Evolutionary conservation across 2,329 filamentous ascomycete genomes (phyloP).

Genomic region (Aspergillus sp.): DNA sequence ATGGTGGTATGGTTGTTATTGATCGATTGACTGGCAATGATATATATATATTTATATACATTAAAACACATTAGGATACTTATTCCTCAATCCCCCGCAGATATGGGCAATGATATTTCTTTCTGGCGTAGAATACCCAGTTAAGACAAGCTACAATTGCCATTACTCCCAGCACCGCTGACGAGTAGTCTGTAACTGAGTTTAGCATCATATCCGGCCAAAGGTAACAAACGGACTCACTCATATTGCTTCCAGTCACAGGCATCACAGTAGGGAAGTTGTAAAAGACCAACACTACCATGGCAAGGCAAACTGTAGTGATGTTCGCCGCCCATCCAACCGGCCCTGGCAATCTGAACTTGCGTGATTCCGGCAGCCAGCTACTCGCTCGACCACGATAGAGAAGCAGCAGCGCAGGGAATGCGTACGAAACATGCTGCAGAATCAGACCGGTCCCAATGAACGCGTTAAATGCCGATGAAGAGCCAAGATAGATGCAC

Average conservation of each 20-base stretch:
- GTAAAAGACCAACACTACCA: slow-evolving; percentile 31
- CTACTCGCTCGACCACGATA: slow-evolving; percentile 23
- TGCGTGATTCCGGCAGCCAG: slow-evolving; percentile 14
- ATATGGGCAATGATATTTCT: no score
- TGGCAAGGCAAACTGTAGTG: slow-evolving; percentile 22
- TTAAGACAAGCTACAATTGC: slow-evolving; percentile 18
- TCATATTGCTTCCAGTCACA: slow-evolving; percentile 30
- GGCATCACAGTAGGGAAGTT: slow-evolving; percentile 29
- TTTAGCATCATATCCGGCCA: background rate
- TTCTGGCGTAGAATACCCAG: slow-evolving; percentile 22
- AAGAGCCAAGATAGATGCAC: slow-evolving; percentile 28
- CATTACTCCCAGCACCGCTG: slow-evolving; percentile 20
- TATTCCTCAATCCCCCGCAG: no score
- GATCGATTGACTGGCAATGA: fast-evolving
- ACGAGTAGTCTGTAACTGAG: slow-evolving; percentile 18
- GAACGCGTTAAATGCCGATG: slow-evolving; percentile 28
- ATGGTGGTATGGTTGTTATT: no score
- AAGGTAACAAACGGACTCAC: slow-evolving; percentile 16
- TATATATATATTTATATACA: no score
- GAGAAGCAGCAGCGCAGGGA: slow-evolving; percentile 29
- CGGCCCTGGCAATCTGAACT: slow-evolving; percentile 17
- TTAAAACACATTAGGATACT: no score
- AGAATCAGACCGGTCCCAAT: slow-evolving; percentile 21
- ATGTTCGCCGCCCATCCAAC: slow-evolving; percentile 30
- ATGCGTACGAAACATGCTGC: slow-evolving; percentile 23